Evolutionary conservation across 495 filamentous ascomycete genomes (phyloP), one percentile per base, ranked within the genome.

Genomic region (Podospora sp.): DNA sequence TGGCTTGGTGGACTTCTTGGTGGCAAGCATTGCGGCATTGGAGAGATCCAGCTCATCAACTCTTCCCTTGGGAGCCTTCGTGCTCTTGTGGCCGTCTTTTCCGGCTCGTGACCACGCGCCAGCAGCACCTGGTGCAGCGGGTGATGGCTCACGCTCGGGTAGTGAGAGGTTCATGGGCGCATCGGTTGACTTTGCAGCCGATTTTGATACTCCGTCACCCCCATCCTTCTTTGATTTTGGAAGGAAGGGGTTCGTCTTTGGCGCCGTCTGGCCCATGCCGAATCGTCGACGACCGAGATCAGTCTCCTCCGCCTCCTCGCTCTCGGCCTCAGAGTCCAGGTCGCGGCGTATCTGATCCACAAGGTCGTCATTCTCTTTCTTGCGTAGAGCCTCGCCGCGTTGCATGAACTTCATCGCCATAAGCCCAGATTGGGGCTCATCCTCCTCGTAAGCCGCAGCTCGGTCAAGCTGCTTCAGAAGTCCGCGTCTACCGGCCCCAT

Each of bases 381-480:
- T 93, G 68, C 85, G 86, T 49, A 86, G 81, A 12, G 88, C 91
- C 68, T 97, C 93, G 14, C 92, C 93, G 51, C 88, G 92, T 69
- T 89, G 87, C 95, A 99, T 99, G 73, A 98, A 99, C 71, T 90
- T 90, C 91, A 96, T 90, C 27, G 84, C 83, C 70, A 87, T 82
- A 9, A 97, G 80, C 55, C 73, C 82, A 29, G 80, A 78, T 62
- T 79, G 72, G 26, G 77, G 76, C 61, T 77, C 79, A n/a, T 78
- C 76, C 27, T 71, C 71, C 1, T 74, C 56, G 69, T 75, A 77
- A 16, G 75, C 72, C 2, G 78, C 84, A 1, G 83, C 69, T 2
- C 77, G 79, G 51, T 89, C 80, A 6, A 94, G 79, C 56, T 89
- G 81, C 20, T 78, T 75, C 24, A 94, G 78, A 62, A 92, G 83